phyloP scores from a whole-genome alignment of 2,329 filamentous ascomycete genomes.

The Arthrocladium fulminans region DNA sequence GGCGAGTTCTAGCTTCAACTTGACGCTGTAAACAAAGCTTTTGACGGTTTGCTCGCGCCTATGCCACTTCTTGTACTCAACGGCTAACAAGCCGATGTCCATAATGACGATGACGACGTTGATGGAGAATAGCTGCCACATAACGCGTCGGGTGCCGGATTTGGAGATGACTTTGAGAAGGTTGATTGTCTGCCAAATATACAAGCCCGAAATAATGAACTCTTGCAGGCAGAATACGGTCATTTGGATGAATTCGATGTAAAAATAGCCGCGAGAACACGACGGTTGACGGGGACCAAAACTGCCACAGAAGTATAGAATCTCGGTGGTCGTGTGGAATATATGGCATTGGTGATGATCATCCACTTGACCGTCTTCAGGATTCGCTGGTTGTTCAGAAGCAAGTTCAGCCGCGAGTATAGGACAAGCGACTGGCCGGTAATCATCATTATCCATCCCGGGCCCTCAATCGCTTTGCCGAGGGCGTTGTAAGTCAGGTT shows the following conservation, averaged over 20 bases:
- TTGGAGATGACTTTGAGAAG: constrained; percentile 41
- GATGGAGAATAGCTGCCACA: constrained; percentile 41
- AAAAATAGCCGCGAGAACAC: constrained; percentile 32
- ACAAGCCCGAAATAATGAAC: constrained; percentile 44
- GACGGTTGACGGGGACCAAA: constrained; percentile 22
- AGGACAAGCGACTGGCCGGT: constrained; percentile 42
- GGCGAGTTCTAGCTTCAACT: constrained; percentile 41
- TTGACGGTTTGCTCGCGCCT: constrained; percentile 41
- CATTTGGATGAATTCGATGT: constrained; percentile 48
- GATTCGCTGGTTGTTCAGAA: constrained; percentile 27
- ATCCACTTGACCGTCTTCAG: constrained; percentile 36
- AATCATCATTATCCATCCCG: constrained; percentile 41
- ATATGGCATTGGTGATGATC: constrained; percentile 37
- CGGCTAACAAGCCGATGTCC: constrained; percentile 36
- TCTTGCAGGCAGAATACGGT: constrained; percentile 50
- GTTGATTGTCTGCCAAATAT: constrained; percentile 46
- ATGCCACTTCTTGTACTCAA: constrained; percentile 37
- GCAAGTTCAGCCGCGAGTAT: constrained; percentile 41
- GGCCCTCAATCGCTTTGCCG: constrained; percentile 32
- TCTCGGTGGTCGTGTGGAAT: constrained; percentile 36
- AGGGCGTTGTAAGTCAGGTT: constrained; percentile 27
- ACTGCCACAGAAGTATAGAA: constrained; percentile 35
- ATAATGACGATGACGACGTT: constrained; percentile 40
- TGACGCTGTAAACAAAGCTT: constrained; percentile 40
- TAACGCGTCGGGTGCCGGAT: constrained; percentile 35